These are phyloP conservation scores for Backusella australiensis DNA, from an alignment of 192 early-diverging fungal species.

Conservation along the genomic window DNA sequence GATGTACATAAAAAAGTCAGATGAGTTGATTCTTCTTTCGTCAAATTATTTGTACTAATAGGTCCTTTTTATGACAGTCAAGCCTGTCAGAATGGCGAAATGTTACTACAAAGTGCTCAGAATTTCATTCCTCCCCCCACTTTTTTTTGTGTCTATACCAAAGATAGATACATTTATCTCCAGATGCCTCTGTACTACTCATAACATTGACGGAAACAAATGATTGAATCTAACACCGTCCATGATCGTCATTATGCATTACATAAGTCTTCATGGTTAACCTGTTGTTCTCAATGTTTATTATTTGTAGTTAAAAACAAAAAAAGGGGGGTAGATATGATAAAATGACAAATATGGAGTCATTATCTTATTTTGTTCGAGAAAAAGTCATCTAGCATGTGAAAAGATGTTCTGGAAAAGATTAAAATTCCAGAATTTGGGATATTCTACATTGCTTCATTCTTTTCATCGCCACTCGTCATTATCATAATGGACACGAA, in stretches of 20 bases:
- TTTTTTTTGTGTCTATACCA: background rate
- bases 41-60: too few relatives aligned
- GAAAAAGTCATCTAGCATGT: too few relatives aligned
- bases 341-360: background rate
- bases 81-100: background rate
- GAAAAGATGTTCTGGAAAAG: too few relatives aligned
- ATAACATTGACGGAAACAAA: background rate
- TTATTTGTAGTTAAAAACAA: too few relatives aligned
- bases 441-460: too few relatives aligned
- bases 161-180: background rate
- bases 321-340: background rate
- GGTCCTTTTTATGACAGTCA: background rate
- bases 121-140: background rate
- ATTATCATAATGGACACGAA: too few relatives aligned
- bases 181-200: background rate
- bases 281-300: background rate
- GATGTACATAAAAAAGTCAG: too few relatives aligned
- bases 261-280: background rate
- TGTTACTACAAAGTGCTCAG: background rate
- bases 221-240: background rate
- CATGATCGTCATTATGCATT: background rate
- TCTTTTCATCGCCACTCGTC: too few relatives aligned
- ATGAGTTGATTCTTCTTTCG: too few relatives aligned
- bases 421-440: too few relatives aligned
- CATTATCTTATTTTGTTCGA: too few relatives aligned